Conservation (phyloP, 148 eudicot genomes). For the Rhododendron williamsianum region DNA sequence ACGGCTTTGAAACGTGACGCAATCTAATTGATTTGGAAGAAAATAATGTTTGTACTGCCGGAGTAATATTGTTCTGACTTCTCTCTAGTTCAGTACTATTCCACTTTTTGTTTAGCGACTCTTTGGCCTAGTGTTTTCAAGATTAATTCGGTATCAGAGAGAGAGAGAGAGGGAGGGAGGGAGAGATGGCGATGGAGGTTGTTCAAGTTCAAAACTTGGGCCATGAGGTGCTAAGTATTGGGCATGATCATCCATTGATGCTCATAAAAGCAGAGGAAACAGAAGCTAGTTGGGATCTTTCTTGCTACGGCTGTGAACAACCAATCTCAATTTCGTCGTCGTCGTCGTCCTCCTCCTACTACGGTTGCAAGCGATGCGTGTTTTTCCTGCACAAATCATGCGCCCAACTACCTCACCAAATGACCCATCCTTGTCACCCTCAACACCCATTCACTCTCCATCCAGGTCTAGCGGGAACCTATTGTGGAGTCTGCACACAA, state of each 20-base stretch:
- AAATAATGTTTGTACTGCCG: too few species aligned
- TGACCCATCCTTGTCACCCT: not conserved
- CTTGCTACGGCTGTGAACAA: not conserved
- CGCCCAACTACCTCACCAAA: not conserved
- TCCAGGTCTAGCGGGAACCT: too few species aligned
- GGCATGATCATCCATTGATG: not conserved
- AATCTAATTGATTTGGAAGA: too few species aligned
- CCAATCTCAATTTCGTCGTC: not conserved
- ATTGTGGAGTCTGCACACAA: not conserved
- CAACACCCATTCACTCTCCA: not conserved
- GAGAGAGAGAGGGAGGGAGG: too few species aligned
- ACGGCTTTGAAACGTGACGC: too few species aligned
- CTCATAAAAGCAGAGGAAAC: not conserved
- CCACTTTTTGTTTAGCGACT: too few species aligned
- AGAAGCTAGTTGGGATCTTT: not conserved
- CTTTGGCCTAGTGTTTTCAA: too few species aligned
- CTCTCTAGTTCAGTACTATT: too few species aligned
- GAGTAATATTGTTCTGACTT: too few species aligned
- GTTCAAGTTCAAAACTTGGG: not conserved
- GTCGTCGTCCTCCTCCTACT: not conserved
- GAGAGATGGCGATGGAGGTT: not conserved
- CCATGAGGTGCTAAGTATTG: too few species aligned
- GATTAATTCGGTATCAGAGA: too few species aligned
- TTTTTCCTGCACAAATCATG: not conserved
- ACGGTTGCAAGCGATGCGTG: not conserved